Evolutionary conservation across 176 grass and related monocot genomes (phyloP), one percentile per base, ranked within the genome.

Genomic region (Rhynchospora tenuis): DNA sequence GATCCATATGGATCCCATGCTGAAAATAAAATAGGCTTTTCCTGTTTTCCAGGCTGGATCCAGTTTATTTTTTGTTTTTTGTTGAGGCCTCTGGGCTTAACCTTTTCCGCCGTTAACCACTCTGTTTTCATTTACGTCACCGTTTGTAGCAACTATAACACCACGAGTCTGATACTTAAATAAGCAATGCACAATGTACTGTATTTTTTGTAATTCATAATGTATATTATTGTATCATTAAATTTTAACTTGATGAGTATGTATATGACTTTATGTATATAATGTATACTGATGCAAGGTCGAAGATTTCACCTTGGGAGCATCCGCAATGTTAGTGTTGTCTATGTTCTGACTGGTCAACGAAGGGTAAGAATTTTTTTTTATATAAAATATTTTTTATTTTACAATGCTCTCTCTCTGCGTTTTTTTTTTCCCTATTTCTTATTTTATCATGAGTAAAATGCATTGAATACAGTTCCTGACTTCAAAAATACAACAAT

Each of bases 341-440:
- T 97, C 62, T 94, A 91, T 4, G 94, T 90, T 73, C 76, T 92
- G 59, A 88, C 94, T 11, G 94, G 90, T 0, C 94, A 97, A 80
- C 77, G 94, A 86, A 94, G 94, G 92, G 94, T 97, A 89, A 56
- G 44, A 23, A 12, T 33, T 20, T 76, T 86, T 65, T 14, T 84
- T 20, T 73, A 17, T 22, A 6, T 44, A 60, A 54, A 15, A n/a
- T 75, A 15, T 59, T 57, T 26, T 31, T 29, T 24, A n/a, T 26
- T 22, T 67, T 3, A 51, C 7, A 16, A 6, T n/a, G 10, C 4
- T 50, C 33, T n/a, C 48, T n/a, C 26, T 78, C 43, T 28, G n/a
- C n/a, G n/a, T 38, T 3, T 38, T 38, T 38, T 38, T 4, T 38
- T 38, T 38, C 33, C n/a, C n/a, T n/a, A n/a, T n/a, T 68, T 68